Percentiles rank a stretch among this genome's conserved stretches.
Evolutionary conservation across 2,329 filamentous ascomycete species (phyloP).

Genomic region (Claviceps spartinae): DNA sequence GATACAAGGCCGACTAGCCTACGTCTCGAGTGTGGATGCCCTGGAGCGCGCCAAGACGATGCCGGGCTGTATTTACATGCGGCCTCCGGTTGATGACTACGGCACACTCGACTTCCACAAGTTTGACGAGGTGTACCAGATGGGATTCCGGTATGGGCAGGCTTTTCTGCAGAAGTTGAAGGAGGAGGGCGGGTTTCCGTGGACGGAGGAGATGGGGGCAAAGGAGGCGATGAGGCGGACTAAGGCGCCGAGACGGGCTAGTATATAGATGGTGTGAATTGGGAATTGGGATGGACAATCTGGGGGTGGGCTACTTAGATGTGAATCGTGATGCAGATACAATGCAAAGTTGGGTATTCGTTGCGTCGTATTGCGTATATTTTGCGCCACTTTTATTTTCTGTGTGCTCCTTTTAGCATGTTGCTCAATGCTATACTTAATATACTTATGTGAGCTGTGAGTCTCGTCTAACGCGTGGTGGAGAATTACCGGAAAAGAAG

Average conservation of each 20-base stretch:
- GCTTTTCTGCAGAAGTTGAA: constrained; percentile 65
- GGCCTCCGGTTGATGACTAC: constrained; percentile 84
- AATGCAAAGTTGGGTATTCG: no score
- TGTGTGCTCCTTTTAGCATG: neutral
- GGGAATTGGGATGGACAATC: no score
- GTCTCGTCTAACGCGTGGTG: no score
- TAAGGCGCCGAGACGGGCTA: constrained; percentile 66
- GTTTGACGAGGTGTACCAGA: constrained; percentile 89
- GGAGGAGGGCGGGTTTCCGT: constrained; percentile 60
- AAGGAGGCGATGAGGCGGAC: constrained; percentile 65
- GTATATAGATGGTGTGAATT: constrained; percentile 37
- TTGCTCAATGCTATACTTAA: no score
- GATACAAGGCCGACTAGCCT: constrained; percentile 88
- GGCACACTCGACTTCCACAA: constrained; percentile 93
- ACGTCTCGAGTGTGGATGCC: constrained; percentile 89
- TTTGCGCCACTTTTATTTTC: no score
- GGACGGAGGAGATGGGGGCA: constrained; percentile 59
- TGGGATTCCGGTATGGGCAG: constrained; percentile 78
- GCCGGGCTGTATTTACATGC: constrained; percentile 89
- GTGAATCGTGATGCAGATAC: no score
- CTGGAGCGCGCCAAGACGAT: constrained; percentile 85
- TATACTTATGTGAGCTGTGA: no score
- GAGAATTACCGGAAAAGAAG: neutral
- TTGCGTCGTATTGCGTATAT: no score
- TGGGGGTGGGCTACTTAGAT: no score